Base-by-base conservation (phyloP, 768 basidiomycete species). In the Sutorius australiensis region DNA sequence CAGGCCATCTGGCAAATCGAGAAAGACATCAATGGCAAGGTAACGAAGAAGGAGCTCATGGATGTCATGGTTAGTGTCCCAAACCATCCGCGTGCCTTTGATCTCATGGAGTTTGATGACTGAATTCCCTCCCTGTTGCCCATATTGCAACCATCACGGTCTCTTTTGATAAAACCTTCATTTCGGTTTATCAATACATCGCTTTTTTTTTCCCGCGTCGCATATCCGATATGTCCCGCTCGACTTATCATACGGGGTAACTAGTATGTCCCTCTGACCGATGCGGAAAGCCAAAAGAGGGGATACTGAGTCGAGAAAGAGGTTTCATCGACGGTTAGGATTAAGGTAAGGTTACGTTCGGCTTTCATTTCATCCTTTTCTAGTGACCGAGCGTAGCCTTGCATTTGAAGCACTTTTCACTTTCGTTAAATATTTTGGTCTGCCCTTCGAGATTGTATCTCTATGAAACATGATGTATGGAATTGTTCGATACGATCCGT, bases 1-100 rank as follows among this genome's bases (percentile, higher is more conserved):
- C 84, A 89, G 54, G 71, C 80, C 61, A 82, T 97, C 48, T 75
- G 82, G 61, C 83, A 89, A 56, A 73, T 95, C 13, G 91, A 95
- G 63, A 97, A 95, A 66, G 84, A 87, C 51, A 74, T 54, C 32
- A 54, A 83, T 0, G 95, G 94, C 0, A 75, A 75, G 5, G 78
- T 97, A 2, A 82, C 77, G 1, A 68, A 80, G 70, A 80, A 74
- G 53, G 71, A 79, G 50, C 72, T 95, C 2, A 92, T 97, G 77
- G 87, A 80, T 21, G 95, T 95, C n/a, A 74, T 77, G 61, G 93
- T 94, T 39, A 66, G 88, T 44, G 21, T 31, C 40, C 50, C 43
- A 36, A 11, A 28, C 34, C 34, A 49, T 50, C 47, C 47, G 28
- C 31, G 50, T 14, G n/a, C 28, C 12, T 54, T 61, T 44, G 52